phyloP scores from a whole-genome alignment of 2,329 filamentous ascomycete genomes.

The Bipolaris oryzae region DNA sequence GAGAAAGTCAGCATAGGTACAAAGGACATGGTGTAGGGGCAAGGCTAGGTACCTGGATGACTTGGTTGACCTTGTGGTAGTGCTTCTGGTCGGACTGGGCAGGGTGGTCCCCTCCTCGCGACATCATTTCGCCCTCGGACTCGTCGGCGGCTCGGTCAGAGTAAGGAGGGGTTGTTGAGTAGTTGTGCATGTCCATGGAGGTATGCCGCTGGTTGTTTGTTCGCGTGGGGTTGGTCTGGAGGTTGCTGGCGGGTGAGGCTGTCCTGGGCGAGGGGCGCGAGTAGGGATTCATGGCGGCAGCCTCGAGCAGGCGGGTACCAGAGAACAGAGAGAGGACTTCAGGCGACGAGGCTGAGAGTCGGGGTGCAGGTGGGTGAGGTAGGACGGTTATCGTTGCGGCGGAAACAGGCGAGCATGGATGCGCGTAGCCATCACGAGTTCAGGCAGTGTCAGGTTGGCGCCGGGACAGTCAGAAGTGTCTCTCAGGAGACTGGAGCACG shows the following conservation, averaged over 20 bases:
- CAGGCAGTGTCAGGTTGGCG: conserved; percentile 33
- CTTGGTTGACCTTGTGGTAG: conserved; percentile 79
- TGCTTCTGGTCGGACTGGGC: conserved; percentile 42
- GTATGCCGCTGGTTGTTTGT: conserved; percentile 76
- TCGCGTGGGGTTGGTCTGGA: conserved; percentile 73
- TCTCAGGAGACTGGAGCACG: conserved; percentile 42
- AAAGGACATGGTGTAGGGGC: background rate
- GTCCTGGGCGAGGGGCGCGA: conserved; percentile 75
- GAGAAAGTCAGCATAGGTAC: conserved; percentile 28
- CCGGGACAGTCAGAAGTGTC: conserved; percentile 31
- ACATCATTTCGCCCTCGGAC: conserved; percentile 54
- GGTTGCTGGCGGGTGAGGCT: conserved; percentile 73
- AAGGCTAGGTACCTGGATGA: conserved; percentile 73
- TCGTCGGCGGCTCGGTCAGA: conserved; percentile 58
- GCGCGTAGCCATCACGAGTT: conserved; percentile 48
- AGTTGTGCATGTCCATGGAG: conserved; percentile 57
- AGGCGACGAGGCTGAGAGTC: conserved; percentile 13
- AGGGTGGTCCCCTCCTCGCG: conserved; percentile 36
- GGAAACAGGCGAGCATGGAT: conserved; percentile 40
- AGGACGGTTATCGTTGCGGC: conserved; percentile 41
- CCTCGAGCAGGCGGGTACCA: conserved; percentile 32
- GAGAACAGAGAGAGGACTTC: conserved; percentile 10
- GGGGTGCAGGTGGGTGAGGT: conserved; percentile 15
- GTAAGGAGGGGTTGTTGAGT: conserved; percentile 58
- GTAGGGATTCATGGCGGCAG: conserved; percentile 77